A percentile compares a stretch with the other conserved stretches of the same genome.
Conservation (phyloP, 2,329 filamentous ascomycete species). For the Sclerotinia nivalis region DNA sequence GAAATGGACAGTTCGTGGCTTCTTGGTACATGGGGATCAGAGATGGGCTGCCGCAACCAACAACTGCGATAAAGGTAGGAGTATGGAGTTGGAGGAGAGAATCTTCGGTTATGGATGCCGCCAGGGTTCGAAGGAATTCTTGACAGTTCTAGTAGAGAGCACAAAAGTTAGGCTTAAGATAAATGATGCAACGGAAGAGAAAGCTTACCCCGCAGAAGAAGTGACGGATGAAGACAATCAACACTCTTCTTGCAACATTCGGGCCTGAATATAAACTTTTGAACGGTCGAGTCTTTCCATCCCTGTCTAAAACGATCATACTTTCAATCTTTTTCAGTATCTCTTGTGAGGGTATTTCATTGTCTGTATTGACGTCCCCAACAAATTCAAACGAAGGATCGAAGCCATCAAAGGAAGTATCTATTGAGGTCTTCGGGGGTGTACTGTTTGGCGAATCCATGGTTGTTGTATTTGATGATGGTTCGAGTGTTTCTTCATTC, state of each 20-base stretch:
- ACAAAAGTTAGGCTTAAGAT: conserved; percentile 1
- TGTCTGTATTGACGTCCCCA: conserved; percentile 56
- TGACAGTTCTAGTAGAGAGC: conserved; percentile 40
- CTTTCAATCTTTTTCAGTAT: conserved; percentile 53
- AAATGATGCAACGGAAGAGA: background rate
- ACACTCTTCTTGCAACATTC: conserved; percentile 39
- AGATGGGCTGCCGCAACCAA: conserved; percentile 57
- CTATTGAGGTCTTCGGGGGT: conserved; percentile 25
- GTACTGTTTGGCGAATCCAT: conserved; percentile 6
- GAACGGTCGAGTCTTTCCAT: conserved; percentile 40
- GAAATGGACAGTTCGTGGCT: conserved; percentile 52
- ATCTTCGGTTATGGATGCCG: conserved; percentile 36
- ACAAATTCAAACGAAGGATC: conserved; percentile 52
- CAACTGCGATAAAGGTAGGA: conserved; percentile 48
- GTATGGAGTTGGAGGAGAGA: conserved; percentile 39
- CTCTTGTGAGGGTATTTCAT: conserved; percentile 54
- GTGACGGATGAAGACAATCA: conserved; percentile 44
- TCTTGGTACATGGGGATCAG: conserved; percentile 54
- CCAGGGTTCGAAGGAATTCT: conserved; percentile 41
- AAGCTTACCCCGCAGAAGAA: conserved; percentile 44
- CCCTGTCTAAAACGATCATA: conserved; percentile 37
- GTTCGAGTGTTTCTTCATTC: background rate
- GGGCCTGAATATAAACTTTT: conserved; percentile 41
- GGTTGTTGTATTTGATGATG: background rate
- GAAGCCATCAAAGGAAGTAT: conserved; percentile 26